Evolutionary conservation across 2,329 filamentous ascomycete species (phyloP), one percentile per base, ranked within the genome.

Genomic region (Diaporthe humulicola): DNA sequence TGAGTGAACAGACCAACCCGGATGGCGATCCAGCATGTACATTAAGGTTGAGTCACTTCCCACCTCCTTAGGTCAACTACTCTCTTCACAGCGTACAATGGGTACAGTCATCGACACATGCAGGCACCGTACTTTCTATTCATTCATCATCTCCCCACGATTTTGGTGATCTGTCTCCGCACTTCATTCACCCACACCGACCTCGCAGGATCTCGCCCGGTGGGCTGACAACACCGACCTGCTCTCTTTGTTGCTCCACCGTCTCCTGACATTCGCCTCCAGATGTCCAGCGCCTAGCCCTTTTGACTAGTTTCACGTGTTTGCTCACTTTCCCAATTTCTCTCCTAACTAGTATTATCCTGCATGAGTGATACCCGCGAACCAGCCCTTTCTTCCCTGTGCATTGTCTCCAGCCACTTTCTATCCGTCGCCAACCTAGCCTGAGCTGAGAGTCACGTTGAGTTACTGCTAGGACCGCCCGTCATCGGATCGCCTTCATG

Each of bases 211-310:
- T 10, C 28, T 36, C 7, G 15, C 22, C 1, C 1, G 25, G 64
- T 69, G 48, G 64, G 45, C 64, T 69, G 64, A 54, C 64, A 54
- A 6, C 22, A 33, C 19, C 17, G 42, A 14, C 3, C 15, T 8
- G 42, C 36, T 19, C 48, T 69, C n/a, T 69, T 22, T 40, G 48
- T 69, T 69, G 48, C 48, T n/a, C 64, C 64, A 69, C 48, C 48
- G n/a, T 54, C 64, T 69, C 64, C 64, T 69, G 64, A 69, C 17
- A 52, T 54, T 48, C n/a, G 30, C 64, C 33, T 28, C 45, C 64
- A 52, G n/a, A n/a, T n/a, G n/a, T 4, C n/a, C n/a, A 52, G 14
- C 3, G 4, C 7, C 33, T 28, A 19, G 48, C 64, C 64, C 4
- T 25, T 38, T 52, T 4, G 28, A 52, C 64, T 8, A 19, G 30